Percentiles rank a stretch among this genome's conserved stretches.
Conservation (phyloP, 2,329 filamentous ascomycete species). For the Exserohilum turcica region DNA sequence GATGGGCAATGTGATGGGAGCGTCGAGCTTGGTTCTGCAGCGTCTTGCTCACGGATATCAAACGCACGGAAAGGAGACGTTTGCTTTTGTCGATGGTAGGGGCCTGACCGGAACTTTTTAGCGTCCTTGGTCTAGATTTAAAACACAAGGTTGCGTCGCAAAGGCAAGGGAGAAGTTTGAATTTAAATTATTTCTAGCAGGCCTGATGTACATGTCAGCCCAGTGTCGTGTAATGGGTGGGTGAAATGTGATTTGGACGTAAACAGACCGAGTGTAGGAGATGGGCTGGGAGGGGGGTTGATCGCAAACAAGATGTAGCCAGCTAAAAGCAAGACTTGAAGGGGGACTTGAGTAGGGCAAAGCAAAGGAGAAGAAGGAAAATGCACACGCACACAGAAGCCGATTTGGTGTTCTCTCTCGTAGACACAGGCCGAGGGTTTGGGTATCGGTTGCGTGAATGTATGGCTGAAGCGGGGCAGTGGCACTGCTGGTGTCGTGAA, state of each 20-base stretch:
- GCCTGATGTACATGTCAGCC: not conserved
- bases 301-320: too few relatives aligned
- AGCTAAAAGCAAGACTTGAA: too few relatives aligned
- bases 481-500: not conserved
- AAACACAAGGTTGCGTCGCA: not conserved
- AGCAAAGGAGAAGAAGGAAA: not conserved
- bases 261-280: too few relatives aligned
- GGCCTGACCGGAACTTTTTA: slow-evolving; percentile 22
- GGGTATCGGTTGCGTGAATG: not conserved
- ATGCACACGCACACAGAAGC: slow-evolving; percentile 7
- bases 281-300: too few relatives aligned
- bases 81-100: slow-evolving; percentile 29
- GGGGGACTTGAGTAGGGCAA: not conserved
- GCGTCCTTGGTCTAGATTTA: slow-evolving; percentile 6
- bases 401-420: not conserved
- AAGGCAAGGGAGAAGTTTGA: not conserved
- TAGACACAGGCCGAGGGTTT: not conserved
- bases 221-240: too few relatives aligned
- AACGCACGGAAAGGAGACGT: slow-evolving; percentile 23
- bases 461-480: slow-evolving; percentile 9
- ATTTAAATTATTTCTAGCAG: not conserved
- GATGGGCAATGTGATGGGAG: slow-evolving; percentile 4
- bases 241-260: too few relatives aligned
- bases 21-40: slow-evolving; percentile 2
- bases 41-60: slow-evolving; percentile 11